phyloP scores from a whole-genome alignment of 1,139 yeast species.

The Magnusiomyces fungicola region DNA sequence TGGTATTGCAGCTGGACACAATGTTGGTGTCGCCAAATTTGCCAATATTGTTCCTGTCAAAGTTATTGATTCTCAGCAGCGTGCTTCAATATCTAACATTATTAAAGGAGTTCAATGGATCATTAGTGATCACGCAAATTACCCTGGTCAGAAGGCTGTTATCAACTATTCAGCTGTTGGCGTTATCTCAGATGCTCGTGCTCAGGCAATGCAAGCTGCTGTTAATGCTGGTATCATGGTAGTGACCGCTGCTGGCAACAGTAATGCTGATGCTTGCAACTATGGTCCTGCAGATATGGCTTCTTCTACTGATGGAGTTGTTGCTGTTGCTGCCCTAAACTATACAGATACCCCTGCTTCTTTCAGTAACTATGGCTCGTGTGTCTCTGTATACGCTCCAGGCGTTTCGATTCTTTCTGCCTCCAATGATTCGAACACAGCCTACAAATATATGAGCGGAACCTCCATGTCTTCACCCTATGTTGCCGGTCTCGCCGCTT shows the following conservation, averaged over 20 bases:
- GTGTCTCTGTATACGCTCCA: slow-evolving; percentile 83
- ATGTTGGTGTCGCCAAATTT: slow-evolving; percentile 40
- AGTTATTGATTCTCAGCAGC: slow-evolving; percentile 31
- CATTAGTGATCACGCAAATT: slow-evolving; percentile 47
- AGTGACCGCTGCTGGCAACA: slow-evolving; percentile 89
- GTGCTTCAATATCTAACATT: slow-evolving; percentile 29
- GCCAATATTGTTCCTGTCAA: slow-evolving; percentile 39
- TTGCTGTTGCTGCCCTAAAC: slow-evolving; percentile 67
- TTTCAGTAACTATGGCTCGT: slow-evolving; percentile 56
- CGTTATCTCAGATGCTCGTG: slow-evolving; percentile 74
- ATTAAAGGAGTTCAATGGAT: slow-evolving; percentile 29
- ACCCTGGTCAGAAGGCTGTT: slow-evolving; percentile 75
- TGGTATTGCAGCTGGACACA: slow-evolving; percentile 38
- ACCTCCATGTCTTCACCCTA: slow-evolving; percentile 94
- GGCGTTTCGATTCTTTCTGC: slow-evolving; percentile 76
- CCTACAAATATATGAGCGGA: slow-evolving; percentile 75
- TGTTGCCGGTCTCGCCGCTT: slow-evolving; percentile 54
- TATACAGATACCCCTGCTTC: slow-evolving; percentile 54
- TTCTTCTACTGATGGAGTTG: slow-evolving; percentile 48
- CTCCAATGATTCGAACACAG: slow-evolving; percentile 47
- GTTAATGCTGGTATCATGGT: slow-evolving; percentile 73
- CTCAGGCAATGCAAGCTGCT: slow-evolving; percentile 78
- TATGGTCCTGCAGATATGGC: slow-evolving; percentile 67
- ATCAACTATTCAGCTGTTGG: slow-evolving; percentile 92
- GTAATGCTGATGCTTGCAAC: slow-evolving; percentile 76